Percentiles rank a stretch among this genome's conserved stretches.
Evolutionary conservation across 345 rosid genomes (phyloP).

Genomic region (Populus pruinosa): DNA sequence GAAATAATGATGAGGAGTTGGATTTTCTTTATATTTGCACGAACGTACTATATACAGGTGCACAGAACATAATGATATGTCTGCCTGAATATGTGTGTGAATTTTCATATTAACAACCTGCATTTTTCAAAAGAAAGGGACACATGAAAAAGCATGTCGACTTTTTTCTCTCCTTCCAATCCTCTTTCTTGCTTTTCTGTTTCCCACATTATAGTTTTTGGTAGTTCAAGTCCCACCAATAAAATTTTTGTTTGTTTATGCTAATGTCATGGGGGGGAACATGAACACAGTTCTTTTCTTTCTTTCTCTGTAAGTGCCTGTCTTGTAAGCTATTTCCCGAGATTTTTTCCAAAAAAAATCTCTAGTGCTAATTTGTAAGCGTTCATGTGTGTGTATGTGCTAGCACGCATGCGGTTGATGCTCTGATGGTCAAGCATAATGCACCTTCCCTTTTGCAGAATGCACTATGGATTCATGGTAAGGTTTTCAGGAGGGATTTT

Average conservation of each 20-base stretch:
- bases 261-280: constrained; percentile 12
- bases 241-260: constrained; percentile 32
- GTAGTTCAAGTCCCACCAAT: constrained; percentile 30
- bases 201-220: constrained; percentile 37
- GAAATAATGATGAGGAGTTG: constrained; percentile 15
- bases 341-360: not conserved
- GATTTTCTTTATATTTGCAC: not conserved
- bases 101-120: constrained; percentile 24
- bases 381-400: not conserved
- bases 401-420: not conserved
- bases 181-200: constrained; percentile 24
- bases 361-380: not conserved
- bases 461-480: not conserved
- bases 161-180: constrained; percentile 33
- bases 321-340: not conserved
- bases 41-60: not conserved
- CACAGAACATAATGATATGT: not conserved
- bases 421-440: not conserved
- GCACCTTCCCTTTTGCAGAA: not conserved
- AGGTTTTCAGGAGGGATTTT: not conserved
- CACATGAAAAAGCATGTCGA: constrained; percentile 40
- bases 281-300: not conserved
- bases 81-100: not conserved
- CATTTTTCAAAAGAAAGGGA: constrained; percentile 24
- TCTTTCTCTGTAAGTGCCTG: not conserved